Evolutionary conservation across 192 early-diverging fungal genomes (phyloP), one percentile per base, ranked within the genome.

Genomic region (Paraglomus brasilianum): DNA sequence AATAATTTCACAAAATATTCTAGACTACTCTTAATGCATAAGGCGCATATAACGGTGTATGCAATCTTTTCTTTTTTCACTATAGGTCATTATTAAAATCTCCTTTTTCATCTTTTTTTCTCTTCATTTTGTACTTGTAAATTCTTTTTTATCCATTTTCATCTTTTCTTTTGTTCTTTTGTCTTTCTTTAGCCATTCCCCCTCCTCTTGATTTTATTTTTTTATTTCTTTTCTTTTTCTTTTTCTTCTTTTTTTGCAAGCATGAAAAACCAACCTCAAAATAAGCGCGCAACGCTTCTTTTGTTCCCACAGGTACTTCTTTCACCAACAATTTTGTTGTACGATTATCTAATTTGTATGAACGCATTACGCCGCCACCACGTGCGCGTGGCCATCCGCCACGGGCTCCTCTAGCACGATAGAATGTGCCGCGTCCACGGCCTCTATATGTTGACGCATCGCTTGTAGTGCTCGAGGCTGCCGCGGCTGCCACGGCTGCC

Each of bases 301-400:
- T 80, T 30, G 82, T 74, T 0, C 71, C 66, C 39, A 74, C 57
- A 10, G 77, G 78, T 5, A 87, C 68, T n/a, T 84, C 79, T 48
- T 88, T 81, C 17, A 92, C 69, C 53, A 82, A 69, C 17, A 92
- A 51, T 71, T 87, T 92, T 30, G 87, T 87, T 1, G 91, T 74
- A 9, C 91, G 83, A 64, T 92, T 88, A 75, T 92, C 91, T 22
- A 92, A 72, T 9, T 78, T 77, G n/a, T 78, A 83, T 14, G 84
- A 80, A 49, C 80, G 72, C 42, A 74, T 73, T 49, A 71, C 75
- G 19, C 75, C 75, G 39, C 72, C 75, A n/a, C 75, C 80, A 40
- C 77, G 75, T 43, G 50, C 70, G 41, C 69, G 46, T 63, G 55
- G 76, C 71, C 75, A 77, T 40, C 72, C 65, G 7, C 78, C 83